Conservation (phyloP, 306 rosid species). For the Parietaria judaica region DNA sequence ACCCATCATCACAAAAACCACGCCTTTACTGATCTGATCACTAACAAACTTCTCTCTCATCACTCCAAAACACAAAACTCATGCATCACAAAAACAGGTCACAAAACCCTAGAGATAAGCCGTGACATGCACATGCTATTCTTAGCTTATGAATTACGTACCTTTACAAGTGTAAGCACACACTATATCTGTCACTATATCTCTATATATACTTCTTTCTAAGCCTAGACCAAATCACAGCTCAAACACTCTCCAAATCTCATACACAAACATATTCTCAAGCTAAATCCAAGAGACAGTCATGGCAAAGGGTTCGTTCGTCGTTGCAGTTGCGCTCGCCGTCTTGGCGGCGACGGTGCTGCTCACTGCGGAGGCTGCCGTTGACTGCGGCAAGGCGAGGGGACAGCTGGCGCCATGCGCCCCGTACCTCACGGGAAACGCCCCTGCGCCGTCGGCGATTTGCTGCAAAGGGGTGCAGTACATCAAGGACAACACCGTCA, state of each 20-base stretch:
- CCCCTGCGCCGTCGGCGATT: too few relatives aligned
- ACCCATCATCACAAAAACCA: neutral
- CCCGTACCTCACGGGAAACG: conserved; percentile 7
- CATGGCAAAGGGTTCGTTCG: conserved; percentile 7
- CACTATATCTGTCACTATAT: too few relatives aligned
- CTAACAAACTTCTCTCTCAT: too few relatives aligned
- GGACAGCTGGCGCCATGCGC: conserved; percentile 3
- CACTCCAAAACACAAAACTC: too few relatives aligned
- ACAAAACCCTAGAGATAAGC: too few relatives aligned
- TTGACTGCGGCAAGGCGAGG: conserved; percentile 9
- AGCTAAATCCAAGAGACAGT: neutral
- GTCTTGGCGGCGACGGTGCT: neutral
- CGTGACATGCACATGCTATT: too few relatives aligned
- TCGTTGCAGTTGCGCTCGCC: neutral
- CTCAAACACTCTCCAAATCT: neutral
- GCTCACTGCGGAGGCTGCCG: conserved; percentile 1
- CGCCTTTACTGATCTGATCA: neutral
- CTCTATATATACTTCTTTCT: too few relatives aligned
- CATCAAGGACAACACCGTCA: too few relatives aligned
- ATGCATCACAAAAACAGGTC: too few relatives aligned
- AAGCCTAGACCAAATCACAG: neutral
- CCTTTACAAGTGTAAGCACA: neutral
- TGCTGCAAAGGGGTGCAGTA: too few relatives aligned
- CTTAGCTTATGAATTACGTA: neutral
- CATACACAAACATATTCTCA: neutral